These are phyloP conservation scores for Syzygium aromaticum DNA, from an alignment of 345 rosid species.

Conservation along the genomic window DNA sequence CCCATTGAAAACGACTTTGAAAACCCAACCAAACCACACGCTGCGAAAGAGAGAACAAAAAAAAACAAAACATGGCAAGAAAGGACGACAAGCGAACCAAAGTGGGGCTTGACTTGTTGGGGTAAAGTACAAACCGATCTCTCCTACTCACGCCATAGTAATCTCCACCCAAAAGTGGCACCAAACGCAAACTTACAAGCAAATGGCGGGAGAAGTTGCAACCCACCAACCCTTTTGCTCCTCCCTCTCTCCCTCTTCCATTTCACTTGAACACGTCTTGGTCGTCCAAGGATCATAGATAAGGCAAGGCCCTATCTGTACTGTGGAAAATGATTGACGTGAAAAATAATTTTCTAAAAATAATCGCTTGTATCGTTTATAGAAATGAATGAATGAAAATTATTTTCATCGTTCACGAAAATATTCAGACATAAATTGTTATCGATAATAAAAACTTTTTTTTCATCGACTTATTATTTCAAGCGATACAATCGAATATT, in stretches of 20 bases:
- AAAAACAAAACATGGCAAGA: background rate
- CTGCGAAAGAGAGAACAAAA: background rate
- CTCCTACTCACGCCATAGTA: background rate
- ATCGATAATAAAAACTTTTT: too few relatives aligned
- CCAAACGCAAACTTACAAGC: background rate
- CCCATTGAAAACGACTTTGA: background rate
- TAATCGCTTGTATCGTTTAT: rapidly evolving
- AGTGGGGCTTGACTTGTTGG: background rate
- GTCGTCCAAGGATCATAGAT: background rate
- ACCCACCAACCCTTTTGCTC: background rate
- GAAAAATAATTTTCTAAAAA: background rate
- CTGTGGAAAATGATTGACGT: background rate
- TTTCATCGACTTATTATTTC: background rate
- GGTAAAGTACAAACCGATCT: background rate
- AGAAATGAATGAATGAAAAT: background rate
- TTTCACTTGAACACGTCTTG: background rate
- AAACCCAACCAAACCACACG: background rate
- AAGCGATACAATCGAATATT: rapidly evolving
- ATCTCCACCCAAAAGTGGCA: background rate
- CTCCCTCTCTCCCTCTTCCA: background rate
- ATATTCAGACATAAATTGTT: background rate
- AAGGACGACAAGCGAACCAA: background rate
- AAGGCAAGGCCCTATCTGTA: rapidly evolving
- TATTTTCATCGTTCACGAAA: rapidly evolving
- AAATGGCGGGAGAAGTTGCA: background rate